Conservation (phyloP, 148 eudicot species). For the Rhododendron ovatum region DNA sequence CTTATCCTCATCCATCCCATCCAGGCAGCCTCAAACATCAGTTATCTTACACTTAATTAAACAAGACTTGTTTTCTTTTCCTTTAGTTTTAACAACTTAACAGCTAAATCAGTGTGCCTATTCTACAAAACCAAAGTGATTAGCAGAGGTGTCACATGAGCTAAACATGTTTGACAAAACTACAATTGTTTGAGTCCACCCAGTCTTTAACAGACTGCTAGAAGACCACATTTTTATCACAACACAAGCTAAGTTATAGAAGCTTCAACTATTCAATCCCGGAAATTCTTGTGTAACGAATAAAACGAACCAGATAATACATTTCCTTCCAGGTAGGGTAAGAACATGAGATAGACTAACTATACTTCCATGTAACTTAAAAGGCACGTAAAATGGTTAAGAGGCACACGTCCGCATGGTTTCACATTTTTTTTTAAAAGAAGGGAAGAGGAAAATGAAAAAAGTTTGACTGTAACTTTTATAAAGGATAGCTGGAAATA, state of each 20-base stretch:
- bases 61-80: background rate
- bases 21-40: background rate
- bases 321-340: background rate
- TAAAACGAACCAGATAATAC: background rate
- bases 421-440: background rate
- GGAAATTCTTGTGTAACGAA: background rate
- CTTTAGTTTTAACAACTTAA: background rate
- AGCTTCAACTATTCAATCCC: background rate
- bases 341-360: background rate
- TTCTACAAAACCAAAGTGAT: no score
- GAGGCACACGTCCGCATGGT: background rate
- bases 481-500: background rate
- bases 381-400: background rate
- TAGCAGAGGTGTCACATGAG: no score
- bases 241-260: background rate
- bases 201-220: no score
- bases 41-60: background rate
- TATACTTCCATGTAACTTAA: background rate
- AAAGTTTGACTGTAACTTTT: background rate
- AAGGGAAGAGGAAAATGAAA: background rate
- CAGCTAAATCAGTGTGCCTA: no score
- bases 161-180: no score
- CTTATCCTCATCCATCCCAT: background rate
- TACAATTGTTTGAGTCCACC: no score
- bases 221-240: background rate